Conservation (phyloP, 768 basidiomycete genomes). For the Tulasnella sp. region DNA sequence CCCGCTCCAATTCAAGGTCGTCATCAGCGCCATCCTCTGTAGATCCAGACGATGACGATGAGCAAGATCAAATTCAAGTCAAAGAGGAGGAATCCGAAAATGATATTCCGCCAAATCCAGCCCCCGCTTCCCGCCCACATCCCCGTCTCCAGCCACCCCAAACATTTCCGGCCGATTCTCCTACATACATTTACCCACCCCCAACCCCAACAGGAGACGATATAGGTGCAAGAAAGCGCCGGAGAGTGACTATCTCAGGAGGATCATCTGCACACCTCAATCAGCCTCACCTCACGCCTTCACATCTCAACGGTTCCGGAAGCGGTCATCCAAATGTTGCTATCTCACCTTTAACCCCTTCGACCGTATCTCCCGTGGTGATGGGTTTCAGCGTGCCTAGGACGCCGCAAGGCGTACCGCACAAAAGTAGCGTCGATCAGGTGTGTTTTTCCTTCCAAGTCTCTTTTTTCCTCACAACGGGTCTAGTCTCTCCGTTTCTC, state of each 20-base stretch:
- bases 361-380: constrained; percentile 18
- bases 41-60: constrained; percentile 5
- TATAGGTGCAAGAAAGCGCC: constrained; percentile 16
- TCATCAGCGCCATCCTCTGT: not conserved
- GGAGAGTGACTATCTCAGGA: constrained; percentile 21
- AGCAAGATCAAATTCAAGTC: constrained; percentile 10
- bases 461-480: constrained; percentile 1
- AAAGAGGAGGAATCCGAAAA: constrained; percentile 16
- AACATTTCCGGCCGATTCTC: constrained; percentile 6
- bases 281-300: not conserved
- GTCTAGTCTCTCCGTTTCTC: not conserved
- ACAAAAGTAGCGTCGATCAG: constrained; percentile 19
- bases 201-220: constrained; percentile 2
- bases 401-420: constrained; percentile 19
- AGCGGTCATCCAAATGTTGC: not conserved
- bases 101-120: constrained; percentile 1
- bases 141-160: not conserved
- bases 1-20: constrained; percentile 8
- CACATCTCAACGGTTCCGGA: not conserved
- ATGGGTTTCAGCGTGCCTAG: constrained; percentile 21
- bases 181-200: constrained; percentile 7
- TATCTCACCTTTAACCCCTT: constrained; percentile 16
- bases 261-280: constrained; percentile 4
- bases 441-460: constrained; percentile 8
- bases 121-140: not conserved